Evolutionary conservation across 1,139 yeast species (phyloP).

Genomic region (Candida albicans): DNA sequence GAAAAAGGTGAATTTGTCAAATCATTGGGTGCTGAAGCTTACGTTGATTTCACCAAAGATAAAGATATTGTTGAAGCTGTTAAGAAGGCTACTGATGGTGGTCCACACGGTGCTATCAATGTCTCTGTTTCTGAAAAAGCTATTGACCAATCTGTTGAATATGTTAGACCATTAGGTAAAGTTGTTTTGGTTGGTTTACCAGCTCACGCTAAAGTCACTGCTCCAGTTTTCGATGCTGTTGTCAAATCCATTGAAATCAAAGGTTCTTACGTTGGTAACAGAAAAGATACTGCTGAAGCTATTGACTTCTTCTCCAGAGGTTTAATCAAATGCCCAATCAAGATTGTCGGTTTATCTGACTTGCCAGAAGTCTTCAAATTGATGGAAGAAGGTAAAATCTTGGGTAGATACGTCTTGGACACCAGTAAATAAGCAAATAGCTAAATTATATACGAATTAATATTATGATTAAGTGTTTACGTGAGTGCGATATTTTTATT

Average conservation of each 20-base stretch:
- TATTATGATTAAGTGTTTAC: background rate
- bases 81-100: slow-evolving; percentile 66
- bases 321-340: slow-evolving; percentile 66
- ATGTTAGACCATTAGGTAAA: slow-evolving; percentile 68
- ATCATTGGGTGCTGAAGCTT: slow-evolving; percentile 65
- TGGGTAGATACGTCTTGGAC: slow-evolving; percentile 79
- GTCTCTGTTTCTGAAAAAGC: slow-evolving; percentile 73
- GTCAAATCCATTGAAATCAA: slow-evolving; percentile 61
- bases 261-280: slow-evolving; percentile 80
- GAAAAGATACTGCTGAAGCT: slow-evolving; percentile 78
- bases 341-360: slow-evolving; percentile 66
- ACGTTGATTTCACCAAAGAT: slow-evolving; percentile 59
- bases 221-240: slow-evolving; percentile 66
- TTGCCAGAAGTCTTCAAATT: slow-evolving; percentile 60
- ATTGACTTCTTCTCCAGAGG: slow-evolving; percentile 73
- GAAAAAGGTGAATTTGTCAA: slow-evolving; percentile 60
- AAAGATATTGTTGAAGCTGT: slow-evolving; percentile 60
- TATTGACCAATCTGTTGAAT: slow-evolving; percentile 60
- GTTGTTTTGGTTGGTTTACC: slow-evolving; percentile 77
- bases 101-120: slow-evolving; percentile 74
- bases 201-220: slow-evolving; percentile 64
- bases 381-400: slow-evolving; percentile 70
- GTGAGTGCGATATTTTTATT: background rate
- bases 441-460: background rate
- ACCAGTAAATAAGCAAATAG: slow-evolving; percentile 48